phyloP scores from a whole-genome alignment of 768 basidiomycete species.

The Rhodotorula diobovata region DNA sequence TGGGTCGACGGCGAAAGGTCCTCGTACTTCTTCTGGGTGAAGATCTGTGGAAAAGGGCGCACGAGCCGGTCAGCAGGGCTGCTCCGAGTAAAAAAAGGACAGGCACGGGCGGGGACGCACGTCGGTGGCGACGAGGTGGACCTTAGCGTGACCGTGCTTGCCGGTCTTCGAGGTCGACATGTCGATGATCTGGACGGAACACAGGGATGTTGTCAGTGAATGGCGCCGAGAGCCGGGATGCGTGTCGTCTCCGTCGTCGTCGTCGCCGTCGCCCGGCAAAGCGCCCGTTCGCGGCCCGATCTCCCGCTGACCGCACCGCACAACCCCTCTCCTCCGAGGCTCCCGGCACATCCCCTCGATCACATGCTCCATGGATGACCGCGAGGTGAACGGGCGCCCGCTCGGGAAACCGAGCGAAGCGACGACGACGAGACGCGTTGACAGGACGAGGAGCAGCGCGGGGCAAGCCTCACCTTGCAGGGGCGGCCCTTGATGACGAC shows the following conservation, averaged over 20 bases:
- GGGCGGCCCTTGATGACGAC: conserved; percentile 97
- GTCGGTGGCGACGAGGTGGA: conserved; percentile 93
- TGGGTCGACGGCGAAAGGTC: conserved; percentile 88
- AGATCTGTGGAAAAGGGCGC: conserved; percentile 61
- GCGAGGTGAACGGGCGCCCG: too few species aligned
- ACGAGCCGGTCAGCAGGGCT: not conserved
- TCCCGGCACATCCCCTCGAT: too few species aligned
- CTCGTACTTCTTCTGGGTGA: conserved; percentile 95
- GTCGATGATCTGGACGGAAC: conserved; percentile 78
- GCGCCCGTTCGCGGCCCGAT: too few species aligned
- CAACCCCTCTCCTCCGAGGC: too few species aligned
- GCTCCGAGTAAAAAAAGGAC: not conserved
- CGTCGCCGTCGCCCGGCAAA: too few species aligned
- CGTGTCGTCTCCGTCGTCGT: not conserved
- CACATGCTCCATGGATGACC: too few species aligned
- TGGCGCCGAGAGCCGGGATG: not conserved
- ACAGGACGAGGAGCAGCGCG: too few species aligned
- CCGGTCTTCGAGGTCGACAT: conserved; percentile 99
- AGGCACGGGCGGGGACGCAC: conserved; percentile 55
- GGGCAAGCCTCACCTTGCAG: conserved; percentile 62
- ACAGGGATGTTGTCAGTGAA: too few species aligned
- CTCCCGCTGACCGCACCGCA: too few species aligned
- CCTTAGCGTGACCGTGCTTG: conserved; percentile 99
- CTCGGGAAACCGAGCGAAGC: too few species aligned
- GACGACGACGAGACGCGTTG: not conserved